Percentiles rank a stretch among this genome's conserved stretches.
Evolutionary conservation across 2,329 filamentous ascomycete genomes (phyloP).

Genomic region (Aureobasidium sp.): DNA sequence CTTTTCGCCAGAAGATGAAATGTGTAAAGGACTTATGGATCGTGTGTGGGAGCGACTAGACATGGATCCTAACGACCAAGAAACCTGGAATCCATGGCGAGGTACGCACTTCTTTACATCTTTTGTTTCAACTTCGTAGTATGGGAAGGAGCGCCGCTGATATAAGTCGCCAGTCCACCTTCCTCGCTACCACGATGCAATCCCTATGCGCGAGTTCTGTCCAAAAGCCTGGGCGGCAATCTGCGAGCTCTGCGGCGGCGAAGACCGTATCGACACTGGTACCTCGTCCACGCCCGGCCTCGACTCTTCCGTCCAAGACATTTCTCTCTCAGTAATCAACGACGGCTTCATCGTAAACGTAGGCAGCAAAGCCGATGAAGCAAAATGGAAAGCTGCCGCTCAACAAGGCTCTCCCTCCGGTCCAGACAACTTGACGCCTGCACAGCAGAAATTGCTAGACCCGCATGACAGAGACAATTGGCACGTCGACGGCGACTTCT

Average conservation of each 20-base stretch:
- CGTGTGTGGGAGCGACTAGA: constrained; percentile 58
- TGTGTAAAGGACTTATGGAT: constrained; percentile 17
- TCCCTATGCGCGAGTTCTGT: constrained; percentile 40
- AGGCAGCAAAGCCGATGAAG: constrained; percentile 47
- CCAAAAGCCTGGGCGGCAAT: constrained; percentile 62
- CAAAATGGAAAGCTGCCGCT: constrained; percentile 41
- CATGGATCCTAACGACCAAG: constrained; percentile 56
- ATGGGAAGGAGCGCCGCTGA: neutral
- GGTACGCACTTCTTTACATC: constrained; percentile 30
- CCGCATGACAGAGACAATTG: constrained; percentile 48
- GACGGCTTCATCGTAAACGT: constrained; percentile 66
- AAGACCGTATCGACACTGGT: constrained; percentile 43
- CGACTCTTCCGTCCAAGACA: neutral
- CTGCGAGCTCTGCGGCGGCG: constrained; percentile 58
- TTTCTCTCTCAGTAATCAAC: constrained; percentile 40
- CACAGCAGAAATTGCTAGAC: neutral
- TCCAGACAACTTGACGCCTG: neutral
- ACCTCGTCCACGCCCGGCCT: constrained; percentile 34
- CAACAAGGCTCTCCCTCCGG: neutral
- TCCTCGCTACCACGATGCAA: neutral
- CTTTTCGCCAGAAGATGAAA: constrained; percentile 44
- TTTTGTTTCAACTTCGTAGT: neutral
- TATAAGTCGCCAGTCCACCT: constrained; percentile 42
- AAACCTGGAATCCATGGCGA: constrained; percentile 57
- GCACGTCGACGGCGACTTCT: constrained; percentile 69